These are phyloP conservation scores for Fusarium sp. DNA, from an alignment of 2,329 filamentous ascomycete genomes.

Conservation along the genomic window DNA sequence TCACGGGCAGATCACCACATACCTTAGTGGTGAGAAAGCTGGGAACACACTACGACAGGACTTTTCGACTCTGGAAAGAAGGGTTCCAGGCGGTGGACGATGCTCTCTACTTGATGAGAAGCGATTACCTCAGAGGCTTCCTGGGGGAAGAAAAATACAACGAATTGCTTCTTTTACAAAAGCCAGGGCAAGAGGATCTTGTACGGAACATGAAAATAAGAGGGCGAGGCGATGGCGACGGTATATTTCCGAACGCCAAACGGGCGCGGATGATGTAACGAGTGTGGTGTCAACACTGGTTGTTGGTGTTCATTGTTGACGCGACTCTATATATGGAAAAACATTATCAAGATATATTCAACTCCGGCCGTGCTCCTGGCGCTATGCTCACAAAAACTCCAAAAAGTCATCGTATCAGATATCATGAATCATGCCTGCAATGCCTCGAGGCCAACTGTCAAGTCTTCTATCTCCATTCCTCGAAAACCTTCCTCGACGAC, in stretches of 20 bases:
- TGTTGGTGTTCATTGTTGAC: not conserved
- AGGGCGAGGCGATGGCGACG: not conserved
- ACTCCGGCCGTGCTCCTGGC: conserved; percentile 37
- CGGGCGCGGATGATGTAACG: not conserved
- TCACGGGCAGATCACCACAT: not conserved
- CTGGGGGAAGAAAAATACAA: conserved; percentile 16
- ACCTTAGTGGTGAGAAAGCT: conserved; percentile 13
- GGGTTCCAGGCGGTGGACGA: not conserved
- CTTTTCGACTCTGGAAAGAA: not conserved
- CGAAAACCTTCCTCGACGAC: conserved; percentile 88
- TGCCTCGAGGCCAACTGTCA: conserved; percentile 42
- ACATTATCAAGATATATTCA: conserved; percentile 16
- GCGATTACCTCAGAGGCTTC: conserved; percentile 5
- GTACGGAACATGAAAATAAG: not conserved
- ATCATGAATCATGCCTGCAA: conserved; percentile 33
- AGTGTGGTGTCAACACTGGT: not conserved
- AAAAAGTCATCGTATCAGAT: not conserved
- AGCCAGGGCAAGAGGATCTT: not conserved
- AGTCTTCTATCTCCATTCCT: conserved; percentile 71
- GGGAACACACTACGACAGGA: conserved; percentile 4
- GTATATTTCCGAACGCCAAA: not conserved
- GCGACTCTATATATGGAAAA: conserved; percentile 3
- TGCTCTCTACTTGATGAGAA: not conserved
- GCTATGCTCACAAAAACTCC: conserved; percentile 37
- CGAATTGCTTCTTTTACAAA: conserved; percentile 6